Conservation (phyloP, 2,329 filamentous ascomycete species). For the Stagonosporopsis rhizophila region DNA sequence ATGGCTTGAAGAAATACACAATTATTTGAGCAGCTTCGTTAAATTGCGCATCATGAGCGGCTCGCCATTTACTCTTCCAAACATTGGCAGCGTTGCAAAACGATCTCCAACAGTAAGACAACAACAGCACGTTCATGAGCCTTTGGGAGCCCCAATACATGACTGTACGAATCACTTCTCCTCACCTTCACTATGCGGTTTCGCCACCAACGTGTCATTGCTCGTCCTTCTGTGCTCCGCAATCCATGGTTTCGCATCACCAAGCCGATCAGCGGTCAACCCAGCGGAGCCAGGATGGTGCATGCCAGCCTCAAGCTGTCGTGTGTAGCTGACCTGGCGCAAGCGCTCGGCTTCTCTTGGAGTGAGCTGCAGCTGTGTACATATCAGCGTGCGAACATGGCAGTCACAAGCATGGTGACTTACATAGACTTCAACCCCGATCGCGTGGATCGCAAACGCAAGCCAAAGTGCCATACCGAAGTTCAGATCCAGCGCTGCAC, state of each 20-base stretch:
- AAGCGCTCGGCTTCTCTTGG: conserved; percentile 62
- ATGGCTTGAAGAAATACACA: not conserved
- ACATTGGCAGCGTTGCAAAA: no score
- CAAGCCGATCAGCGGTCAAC: conserved; percentile 36
- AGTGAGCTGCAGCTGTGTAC: conserved; percentile 49
- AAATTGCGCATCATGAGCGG: no score
- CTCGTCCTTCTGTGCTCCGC: not conserved
- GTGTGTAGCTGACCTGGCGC: conserved; percentile 63
- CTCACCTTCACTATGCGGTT: not conserved
- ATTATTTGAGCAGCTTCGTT: not conserved
- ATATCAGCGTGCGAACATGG: not conserved
- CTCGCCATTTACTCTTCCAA: no score
- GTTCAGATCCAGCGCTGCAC: conserved; percentile 54
- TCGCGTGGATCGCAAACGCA: conserved; percentile 58
- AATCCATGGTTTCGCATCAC: conserved; percentile 38
- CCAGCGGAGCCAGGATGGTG: conserved; percentile 50
- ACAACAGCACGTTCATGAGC: no score
- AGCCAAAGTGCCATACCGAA: conserved; percentile 65
- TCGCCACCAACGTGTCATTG: not conserved
- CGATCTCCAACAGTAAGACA: no score
- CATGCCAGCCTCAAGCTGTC: conserved; percentile 63
- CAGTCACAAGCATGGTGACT: conserved; percentile 14
- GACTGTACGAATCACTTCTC: not conserved
- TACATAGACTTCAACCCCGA: conserved; percentile 54
- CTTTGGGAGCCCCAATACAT: no score